These are phyloP conservation scores for Aspergillus sp. DNA, from an alignment of 2,329 filamentous ascomycete genomes.

Conservation along the genomic window DNA sequence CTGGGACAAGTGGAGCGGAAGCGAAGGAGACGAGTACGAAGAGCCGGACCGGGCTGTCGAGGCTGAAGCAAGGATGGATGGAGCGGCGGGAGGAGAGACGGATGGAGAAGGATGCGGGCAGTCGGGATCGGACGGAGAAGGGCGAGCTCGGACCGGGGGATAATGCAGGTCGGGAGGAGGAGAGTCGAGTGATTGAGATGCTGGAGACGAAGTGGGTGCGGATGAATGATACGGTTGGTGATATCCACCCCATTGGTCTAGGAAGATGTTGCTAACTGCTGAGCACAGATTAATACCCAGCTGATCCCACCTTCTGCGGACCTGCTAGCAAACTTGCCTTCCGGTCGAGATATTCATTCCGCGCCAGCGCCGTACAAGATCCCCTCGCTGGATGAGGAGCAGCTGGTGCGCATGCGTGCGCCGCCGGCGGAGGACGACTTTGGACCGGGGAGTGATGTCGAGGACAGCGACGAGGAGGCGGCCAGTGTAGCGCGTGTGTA, in stretches of 20 bases:
- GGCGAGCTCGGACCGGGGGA: slow-evolving; percentile 55
- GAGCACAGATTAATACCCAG: slow-evolving; percentile 73
- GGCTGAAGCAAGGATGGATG: slow-evolving; percentile 70
- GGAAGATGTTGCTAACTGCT: not conserved
- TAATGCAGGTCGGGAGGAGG: slow-evolving; percentile 82
- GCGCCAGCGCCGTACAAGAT: slow-evolving; percentile 67
- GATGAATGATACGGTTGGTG: slow-evolving; percentile 75
- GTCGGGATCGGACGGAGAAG: slow-evolving; percentile 34
- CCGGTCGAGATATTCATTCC: slow-evolving; percentile 78
- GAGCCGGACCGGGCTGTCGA: slow-evolving; percentile 42
- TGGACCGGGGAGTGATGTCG: slow-evolving; percentile 42
- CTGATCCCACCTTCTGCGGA: slow-evolving; percentile 69
- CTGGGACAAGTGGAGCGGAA: slow-evolving; percentile 40
- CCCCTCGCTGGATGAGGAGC: slow-evolving; percentile 64
- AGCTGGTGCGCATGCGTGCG: slow-evolving; percentile 61
- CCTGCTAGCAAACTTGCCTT: slow-evolving; percentile 77
- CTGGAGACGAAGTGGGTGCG: slow-evolving; percentile 86
- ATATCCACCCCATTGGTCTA: not conserved
- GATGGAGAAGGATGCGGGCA: slow-evolving; percentile 65
- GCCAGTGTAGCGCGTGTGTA: slow-evolving; percentile 17
- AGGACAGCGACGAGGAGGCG: slow-evolving; percentile 46
- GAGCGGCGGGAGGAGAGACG: slow-evolving; percentile 78
- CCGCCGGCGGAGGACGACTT: slow-evolving; percentile 54
- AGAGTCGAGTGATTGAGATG: slow-evolving; percentile 82
- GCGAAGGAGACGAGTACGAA: slow-evolving; percentile 41